These are phyloP conservation scores for Globisporangium uncinulatum DNA, from an alignment of 352 stramenopile genomes.

Conservation along the genomic window DNA sequence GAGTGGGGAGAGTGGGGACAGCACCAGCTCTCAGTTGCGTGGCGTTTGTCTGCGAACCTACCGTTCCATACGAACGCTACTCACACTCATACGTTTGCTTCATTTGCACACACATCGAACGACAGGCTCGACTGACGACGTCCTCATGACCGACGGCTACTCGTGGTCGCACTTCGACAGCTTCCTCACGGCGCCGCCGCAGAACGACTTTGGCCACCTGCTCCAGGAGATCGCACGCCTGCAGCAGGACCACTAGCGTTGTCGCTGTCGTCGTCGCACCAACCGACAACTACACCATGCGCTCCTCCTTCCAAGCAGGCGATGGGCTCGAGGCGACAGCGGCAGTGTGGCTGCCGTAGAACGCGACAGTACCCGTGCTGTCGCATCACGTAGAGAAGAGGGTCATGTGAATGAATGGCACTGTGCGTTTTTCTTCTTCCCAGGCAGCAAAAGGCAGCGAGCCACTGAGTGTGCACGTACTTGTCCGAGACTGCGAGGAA, in stretches of 20 bases:
- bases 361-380: constrained; percentile 46
- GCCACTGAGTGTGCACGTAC: constrained; percentile 21
- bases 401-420: neutral
- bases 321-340: neutral
- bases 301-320: constrained; percentile 12
- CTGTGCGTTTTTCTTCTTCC: neutral
- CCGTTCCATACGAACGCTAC: neutral
- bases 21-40: no score
- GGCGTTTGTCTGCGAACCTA: no score
- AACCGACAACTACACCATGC: constrained; percentile 3
- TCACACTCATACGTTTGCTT: neutral
- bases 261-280: neutral
- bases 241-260: constrained; percentile 29
- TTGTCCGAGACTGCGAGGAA: constrained; percentile 72
- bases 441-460: neutral
- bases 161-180: constrained; percentile 80
- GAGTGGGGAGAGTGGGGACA: neutral
- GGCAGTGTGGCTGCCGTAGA: constrained; percentile 29
- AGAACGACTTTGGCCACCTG: constrained; percentile 40
- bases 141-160: constrained; percentile 59
- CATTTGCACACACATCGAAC: neutral
- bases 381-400: constrained; percentile 1
- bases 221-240: constrained; percentile 65
- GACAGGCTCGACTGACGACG: constrained; percentile 28
- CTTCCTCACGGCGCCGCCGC: constrained; percentile 39